Base-by-base conservation (phyloP, 306 rosid species). In the Gleditsia sinensis region DNA sequence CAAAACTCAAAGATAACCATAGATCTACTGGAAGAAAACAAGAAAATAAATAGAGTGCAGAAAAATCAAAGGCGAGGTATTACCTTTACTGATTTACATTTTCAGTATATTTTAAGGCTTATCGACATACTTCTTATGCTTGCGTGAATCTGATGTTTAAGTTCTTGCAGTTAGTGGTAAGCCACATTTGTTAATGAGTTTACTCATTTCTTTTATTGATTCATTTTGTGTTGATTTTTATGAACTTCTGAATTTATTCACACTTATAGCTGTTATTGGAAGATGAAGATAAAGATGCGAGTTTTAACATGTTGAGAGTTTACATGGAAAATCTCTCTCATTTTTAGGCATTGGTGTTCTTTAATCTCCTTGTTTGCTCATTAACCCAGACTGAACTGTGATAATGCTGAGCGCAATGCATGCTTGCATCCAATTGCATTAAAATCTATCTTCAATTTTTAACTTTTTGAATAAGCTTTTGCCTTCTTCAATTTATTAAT, bases 11-110 rank as follows among this genome's bases (percentile, higher is more conserved):
- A 34, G 32, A 45, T 1, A 57, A 65, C 61, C 9, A 33, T 0
- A 75, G 80, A 81, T 81, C 81, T 75, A 25, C 19, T 21, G 3
- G 17, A 9, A 25, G 55, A 1, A 25, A 16, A 25, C 33, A 24
- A 43, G 50, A 23, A 69, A 19, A n/a, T n/a, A 68, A 75, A 92
- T 92, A 94, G 98, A 92, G 86, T 92, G 90, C 82, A 69, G 94
- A 70, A 92, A 90, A 83, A 86, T 90, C 84, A 92, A 90, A 77
- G 91, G 84, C 53, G 85, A 90, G 92, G 98, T 86, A 68, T 37
- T 19, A 40, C 49, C 43, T 49, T 23, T 16, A 6, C 21, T 54
- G 61, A 13, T 28, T 19, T 11, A 3, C 28, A 19, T n/a, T 67
- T 61, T 11, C 55, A 19, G 27, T 46, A 17, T 36, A 55, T 33